A percentile compares a stretch with the other conserved stretches of the same genome.
phyloP scores from a whole-genome alignment of 2,329 filamentous ascomycete genomes.

The Amauroascus verrucosus region DNA sequence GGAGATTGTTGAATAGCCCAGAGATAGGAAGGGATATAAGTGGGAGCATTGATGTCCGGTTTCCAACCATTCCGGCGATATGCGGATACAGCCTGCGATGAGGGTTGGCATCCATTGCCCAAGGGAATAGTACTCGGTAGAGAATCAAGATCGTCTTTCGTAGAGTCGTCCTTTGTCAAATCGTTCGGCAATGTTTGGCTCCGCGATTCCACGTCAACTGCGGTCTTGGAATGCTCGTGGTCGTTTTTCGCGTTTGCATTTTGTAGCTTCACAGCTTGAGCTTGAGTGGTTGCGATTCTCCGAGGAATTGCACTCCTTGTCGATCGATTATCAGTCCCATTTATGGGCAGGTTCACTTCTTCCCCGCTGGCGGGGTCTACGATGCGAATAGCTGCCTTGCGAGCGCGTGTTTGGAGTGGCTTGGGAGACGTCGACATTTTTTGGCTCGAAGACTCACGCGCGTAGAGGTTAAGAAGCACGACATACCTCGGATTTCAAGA shows the following conservation, averaged over 20 bases:
- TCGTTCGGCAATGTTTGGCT: not conserved
- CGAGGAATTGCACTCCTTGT: not conserved
- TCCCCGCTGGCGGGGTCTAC: constrained; percentile 5
- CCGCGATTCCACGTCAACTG: not conserved
- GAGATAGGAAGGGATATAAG: constrained; percentile 21
- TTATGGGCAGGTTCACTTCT: not conserved
- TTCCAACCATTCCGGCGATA: constrained; percentile 2
- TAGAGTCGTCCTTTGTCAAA: not conserved
- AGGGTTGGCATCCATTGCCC: not conserved
- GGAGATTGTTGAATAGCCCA: constrained; percentile 22
- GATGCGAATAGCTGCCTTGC: constrained; percentile 11
- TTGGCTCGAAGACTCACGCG: not conserved
- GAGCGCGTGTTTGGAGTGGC: not conserved
- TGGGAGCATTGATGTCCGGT: constrained; percentile 20
- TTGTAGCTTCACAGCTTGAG: not conserved
- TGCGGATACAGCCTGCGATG: not conserved
- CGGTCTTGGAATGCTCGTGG: not conserved
- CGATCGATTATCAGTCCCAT: not conserved
- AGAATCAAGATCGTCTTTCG: not conserved
- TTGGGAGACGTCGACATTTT: constrained; percentile 1
- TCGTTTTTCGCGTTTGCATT: not conserved
- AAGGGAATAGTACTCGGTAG: not conserved
- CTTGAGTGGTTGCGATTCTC: not conserved
- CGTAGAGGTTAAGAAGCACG: no score
- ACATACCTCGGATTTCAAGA: no score